A percentile compares a stretch with the other conserved stretches of the same genome.
Evolutionary conservation across 1,284 basidiomycete species (phyloP).

Genomic region (Pholiota adiposa): DNA sequence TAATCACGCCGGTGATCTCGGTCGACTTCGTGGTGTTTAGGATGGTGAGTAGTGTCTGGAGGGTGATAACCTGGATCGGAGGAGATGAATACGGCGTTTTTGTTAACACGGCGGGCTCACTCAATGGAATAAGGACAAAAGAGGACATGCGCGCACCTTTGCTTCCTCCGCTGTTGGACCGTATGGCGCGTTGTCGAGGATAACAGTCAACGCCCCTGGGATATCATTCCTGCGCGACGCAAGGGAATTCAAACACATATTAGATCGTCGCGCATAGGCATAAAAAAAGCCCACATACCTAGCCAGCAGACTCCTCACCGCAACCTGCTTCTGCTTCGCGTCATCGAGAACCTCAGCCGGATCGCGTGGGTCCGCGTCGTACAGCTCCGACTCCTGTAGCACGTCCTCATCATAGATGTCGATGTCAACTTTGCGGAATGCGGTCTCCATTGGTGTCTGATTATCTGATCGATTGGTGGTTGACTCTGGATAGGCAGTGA

Average conservation of each 20-base stretch:
- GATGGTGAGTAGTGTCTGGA: conserved; percentile 88
- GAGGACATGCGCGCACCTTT: conserved; percentile 60
- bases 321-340: conserved; percentile 73
- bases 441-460: conserved; percentile 60
- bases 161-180: conserved; percentile 87
- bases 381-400: conserved; percentile 84
- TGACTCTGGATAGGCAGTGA: neutral
- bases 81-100: neutral
- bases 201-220: conserved; percentile 68
- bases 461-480: neutral
- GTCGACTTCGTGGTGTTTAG: conserved; percentile 94
- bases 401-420: conserved; percentile 94
- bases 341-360: conserved; percentile 77
- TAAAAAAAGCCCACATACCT: conserved; percentile 49
- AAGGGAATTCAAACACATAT: neutral
- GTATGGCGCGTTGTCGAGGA: conserved; percentile 82
- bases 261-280: neutral
- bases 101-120: neutral
- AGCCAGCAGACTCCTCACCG: conserved; percentile 76
- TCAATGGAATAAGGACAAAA: neutral
- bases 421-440: conserved; percentile 94
- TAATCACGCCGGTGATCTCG: conserved; percentile 84
- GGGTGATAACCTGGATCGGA: conserved; percentile 68
- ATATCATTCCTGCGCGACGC: conserved; percentile 63
- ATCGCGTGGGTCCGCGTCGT: conserved; percentile 84